Evolutionary conservation across 2,329 filamentous ascomycete genomes (phyloP).

Genomic region (Diaporthe vaccinii): DNA sequence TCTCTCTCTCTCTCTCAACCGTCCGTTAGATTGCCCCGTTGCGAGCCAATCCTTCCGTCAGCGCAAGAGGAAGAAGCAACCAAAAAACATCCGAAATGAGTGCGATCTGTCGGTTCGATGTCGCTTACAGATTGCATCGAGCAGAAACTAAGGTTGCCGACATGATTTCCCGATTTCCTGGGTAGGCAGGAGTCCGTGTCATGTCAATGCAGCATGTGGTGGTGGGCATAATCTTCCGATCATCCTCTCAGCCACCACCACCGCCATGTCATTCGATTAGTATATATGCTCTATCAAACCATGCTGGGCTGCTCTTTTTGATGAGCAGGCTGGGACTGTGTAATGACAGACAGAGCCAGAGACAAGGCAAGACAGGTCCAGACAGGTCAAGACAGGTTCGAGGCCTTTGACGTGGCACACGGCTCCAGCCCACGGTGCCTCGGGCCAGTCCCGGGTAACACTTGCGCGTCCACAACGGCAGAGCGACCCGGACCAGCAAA

Average conservation of each 20-base stretch:
- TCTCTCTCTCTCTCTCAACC: not conserved
- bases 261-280: not conserved
- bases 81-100: not conserved
- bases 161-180: slow-evolving; percentile 29
- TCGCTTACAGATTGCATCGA: slow-evolving; percentile 28
- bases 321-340: slow-evolving; percentile 1
- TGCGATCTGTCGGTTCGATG: slow-evolving; percentile 21
- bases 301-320: not conserved
- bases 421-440: not conserved
- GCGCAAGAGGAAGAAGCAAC: not conserved
- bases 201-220: slow-evolving; percentile 29
- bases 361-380: not conserved
- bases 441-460: slow-evolving; percentile 1
- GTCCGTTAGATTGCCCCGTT: not conserved
- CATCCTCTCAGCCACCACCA: not conserved
- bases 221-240: slow-evolving; percentile 21
- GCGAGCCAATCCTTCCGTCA: slow-evolving; percentile 2
- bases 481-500: slow-evolving; percentile 1
- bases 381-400: not conserved
- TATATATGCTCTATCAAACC: not conserved
- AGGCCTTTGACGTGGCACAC: not conserved
- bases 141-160: slow-evolving; percentile 13
- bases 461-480: not conserved
- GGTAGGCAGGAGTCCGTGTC: slow-evolving; percentile 18
- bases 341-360: not conserved